Conservation (phyloP, 2,329 filamentous ascomycete species). For the Neobulgaria alba region DNA sequence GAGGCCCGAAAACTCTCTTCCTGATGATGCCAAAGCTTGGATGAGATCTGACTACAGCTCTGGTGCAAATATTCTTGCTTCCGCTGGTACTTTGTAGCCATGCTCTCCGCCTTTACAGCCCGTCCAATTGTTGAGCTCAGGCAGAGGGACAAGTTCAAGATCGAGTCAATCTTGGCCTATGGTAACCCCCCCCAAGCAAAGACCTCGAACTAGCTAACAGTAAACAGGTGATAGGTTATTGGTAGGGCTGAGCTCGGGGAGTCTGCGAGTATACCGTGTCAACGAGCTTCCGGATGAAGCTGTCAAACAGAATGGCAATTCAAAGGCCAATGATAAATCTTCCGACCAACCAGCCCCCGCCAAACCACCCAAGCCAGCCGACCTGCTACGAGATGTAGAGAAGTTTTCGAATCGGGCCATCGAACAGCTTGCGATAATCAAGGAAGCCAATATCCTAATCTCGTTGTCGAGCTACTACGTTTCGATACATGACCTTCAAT, state of each 20-base stretch:
- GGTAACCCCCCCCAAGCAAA: conserved; percentile 39
- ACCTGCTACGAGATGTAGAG: conserved; percentile 84
- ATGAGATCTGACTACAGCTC: conserved; percentile 14
- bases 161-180: conserved; percentile 90
- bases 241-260: conserved; percentile 84
- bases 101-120: conserved; percentile 97
- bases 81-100: conserved; percentile 38
- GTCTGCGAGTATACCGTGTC: conserved; percentile 81
- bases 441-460: conserved; percentile 85
- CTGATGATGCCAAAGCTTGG: conserved; percentile 7
- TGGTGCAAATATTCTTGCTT: conserved; percentile 4
- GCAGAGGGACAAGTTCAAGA: conserved; percentile 90
- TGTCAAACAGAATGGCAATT: conserved; percentile 31
- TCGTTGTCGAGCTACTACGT: conserved; percentile 86
- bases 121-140: conserved; percentile 95
- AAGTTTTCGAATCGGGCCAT: conserved; percentile 86
- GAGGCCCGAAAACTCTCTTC: conserved; percentile 1
- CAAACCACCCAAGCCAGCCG: conserved; percentile 50
- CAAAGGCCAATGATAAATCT: conserved; percentile 25
- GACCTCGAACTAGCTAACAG: conserved; percentile 11
- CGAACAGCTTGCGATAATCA: conserved; percentile 91
- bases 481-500: conserved; percentile 81
- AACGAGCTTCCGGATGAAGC: conserved; percentile 53
- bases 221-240: conserved; percentile 72
- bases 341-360: conserved; percentile 21